These are phyloP conservation scores for Blastobotrys petasosporus DNA, from an alignment of 1,139 yeast species.

Conservation along the genomic window DNA sequence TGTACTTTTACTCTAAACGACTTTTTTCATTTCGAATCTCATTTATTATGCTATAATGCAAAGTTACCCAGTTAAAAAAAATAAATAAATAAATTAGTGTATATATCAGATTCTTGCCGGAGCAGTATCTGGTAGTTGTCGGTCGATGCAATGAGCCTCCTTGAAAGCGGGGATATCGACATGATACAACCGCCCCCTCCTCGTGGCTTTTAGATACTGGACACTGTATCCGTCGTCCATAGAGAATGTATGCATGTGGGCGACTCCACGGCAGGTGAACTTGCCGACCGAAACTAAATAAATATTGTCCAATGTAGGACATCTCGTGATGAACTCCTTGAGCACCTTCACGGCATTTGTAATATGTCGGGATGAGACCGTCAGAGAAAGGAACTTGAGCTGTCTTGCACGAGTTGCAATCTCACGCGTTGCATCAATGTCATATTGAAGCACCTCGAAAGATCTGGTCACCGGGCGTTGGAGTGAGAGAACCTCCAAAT, in stretches of 20 bases:
- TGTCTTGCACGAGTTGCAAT: slow-evolving; percentile 1
- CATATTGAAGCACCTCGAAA: slow-evolving; percentile 8
- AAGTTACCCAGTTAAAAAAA: not conserved
- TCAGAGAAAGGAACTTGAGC: slow-evolving; percentile 8
- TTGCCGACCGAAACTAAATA: slow-evolving; percentile 9
- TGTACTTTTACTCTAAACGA: no score
- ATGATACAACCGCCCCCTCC: slow-evolving; percentile 1
- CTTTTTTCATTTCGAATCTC: no score
- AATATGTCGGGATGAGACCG: slow-evolving; percentile 5
- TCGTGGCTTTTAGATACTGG: slow-evolving; percentile 5
- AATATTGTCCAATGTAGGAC: slow-evolving; percentile 5
- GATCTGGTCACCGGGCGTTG: slow-evolving; percentile 7
- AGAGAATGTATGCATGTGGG: not conserved
- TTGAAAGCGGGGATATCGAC: slow-evolving; percentile 7
- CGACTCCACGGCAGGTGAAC: slow-evolving; percentile 3
- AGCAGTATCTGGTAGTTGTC: not conserved
- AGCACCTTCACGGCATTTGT: slow-evolving; percentile 8
- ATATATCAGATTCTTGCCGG: not conserved
- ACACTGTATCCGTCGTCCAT: slow-evolving; percentile 11
- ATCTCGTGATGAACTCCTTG: slow-evolving; percentile 5
- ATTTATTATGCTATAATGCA: no score
- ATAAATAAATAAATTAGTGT: not conserved
- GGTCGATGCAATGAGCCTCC: not conserved
- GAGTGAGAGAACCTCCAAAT: slow-evolving; percentile 11
- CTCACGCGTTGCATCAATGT: slow-evolving; percentile 7